phyloP scores from a whole-genome alignment of 2,329 filamentous ascomycete species.

The Fusarium austroafricanum region DNA sequence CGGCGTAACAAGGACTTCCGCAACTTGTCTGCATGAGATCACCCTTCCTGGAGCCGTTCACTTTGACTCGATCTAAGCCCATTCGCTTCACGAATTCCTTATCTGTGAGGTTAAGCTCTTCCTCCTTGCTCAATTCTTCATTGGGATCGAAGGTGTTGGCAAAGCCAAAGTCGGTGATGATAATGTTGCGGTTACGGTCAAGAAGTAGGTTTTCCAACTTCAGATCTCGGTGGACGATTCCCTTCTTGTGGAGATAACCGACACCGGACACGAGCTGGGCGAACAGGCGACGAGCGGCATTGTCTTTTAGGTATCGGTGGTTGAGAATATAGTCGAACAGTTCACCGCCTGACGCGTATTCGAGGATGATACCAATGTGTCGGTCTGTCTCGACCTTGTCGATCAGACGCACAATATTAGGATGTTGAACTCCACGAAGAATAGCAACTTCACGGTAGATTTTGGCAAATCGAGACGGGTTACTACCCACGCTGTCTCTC shows the following conservation, averaged over 20 bases:
- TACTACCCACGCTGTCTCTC: constrained; percentile 87
- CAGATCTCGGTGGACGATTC: constrained; percentile 95
- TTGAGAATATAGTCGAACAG: constrained; percentile 98
- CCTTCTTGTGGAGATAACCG: constrained; percentile 97
- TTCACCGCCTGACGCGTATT: constrained; percentile 97
- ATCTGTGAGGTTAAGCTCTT: constrained; percentile 87
- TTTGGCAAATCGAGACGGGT: constrained; percentile 90
- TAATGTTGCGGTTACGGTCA: constrained; percentile 97
- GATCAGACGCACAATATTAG: constrained; percentile 95
- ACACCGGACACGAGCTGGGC: constrained; percentile 96
- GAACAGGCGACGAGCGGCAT: constrained; percentile 88
- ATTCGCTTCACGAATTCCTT: constrained; percentile 88
- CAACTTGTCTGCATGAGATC: constrained; percentile 99
- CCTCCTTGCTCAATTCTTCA: constrained; percentile 89
- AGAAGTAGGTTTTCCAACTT: constrained; percentile 96
- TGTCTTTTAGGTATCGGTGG: constrained; percentile 95
- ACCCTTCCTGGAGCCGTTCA: constrained; percentile 82
- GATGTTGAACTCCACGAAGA: constrained; percentile 86
- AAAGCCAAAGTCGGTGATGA: constrained; percentile 99
- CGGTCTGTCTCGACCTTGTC: constrained; percentile 99
- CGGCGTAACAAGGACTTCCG: constrained; percentile 97
- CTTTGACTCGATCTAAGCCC: constrained; percentile 83
- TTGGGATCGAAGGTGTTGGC: constrained; percentile 94
- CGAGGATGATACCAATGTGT: constrained; percentile 97
- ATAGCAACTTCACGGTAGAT: constrained; percentile 98